Conservation (phyloP, 352 stramenopile genomes). For the Pythium utonaiense region DNA sequence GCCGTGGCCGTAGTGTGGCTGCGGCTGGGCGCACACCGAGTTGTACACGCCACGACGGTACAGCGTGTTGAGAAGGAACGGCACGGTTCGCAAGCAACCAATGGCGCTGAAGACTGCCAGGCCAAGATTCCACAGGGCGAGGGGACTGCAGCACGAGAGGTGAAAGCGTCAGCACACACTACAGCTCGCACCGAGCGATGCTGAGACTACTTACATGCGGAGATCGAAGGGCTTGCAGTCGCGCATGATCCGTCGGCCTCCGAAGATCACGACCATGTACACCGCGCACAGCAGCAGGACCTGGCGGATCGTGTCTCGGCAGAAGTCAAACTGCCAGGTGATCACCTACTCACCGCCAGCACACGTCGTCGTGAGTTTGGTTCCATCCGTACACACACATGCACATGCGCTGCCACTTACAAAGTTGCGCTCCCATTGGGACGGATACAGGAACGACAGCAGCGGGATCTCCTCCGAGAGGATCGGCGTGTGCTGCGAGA, state of each 20-base stretch:
- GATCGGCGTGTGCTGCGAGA: conserved; percentile 24
- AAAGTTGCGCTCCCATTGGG: conserved; percentile 72
- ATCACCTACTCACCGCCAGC: conserved; percentile 33
- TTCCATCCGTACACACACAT: no score
- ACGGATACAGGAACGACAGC: conserved; percentile 54
- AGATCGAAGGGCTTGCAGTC: conserved; percentile 79
- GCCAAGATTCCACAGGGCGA: conserved; percentile 78
- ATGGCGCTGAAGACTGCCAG: conserved; percentile 80
- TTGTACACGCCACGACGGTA: conserved; percentile 75
- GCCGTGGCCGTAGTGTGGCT: conserved; percentile 62
- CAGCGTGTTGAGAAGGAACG: conserved; percentile 83
- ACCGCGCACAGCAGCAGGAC: conserved; percentile 52
- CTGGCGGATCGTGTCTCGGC: conserved; percentile 56
- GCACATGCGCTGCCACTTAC: no score
- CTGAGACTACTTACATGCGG: conserved; percentile 45
- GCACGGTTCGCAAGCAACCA: conserved; percentile 66
- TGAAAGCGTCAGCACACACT: no score
- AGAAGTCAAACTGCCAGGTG: conserved; percentile 67
- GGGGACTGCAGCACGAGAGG: conserved; percentile 28
- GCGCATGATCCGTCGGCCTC: conserved; percentile 72
- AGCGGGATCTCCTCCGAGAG: conserved; percentile 51
- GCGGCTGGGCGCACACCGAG: conserved; percentile 73
- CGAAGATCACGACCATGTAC: conserved; percentile 80
- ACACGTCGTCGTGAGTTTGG: not conserved
- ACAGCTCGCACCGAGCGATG: no score